These are phyloP conservation scores for Durio zibethinus DNA, from an alignment of 345 rosid genomes.

Conservation along the genomic window DNA sequence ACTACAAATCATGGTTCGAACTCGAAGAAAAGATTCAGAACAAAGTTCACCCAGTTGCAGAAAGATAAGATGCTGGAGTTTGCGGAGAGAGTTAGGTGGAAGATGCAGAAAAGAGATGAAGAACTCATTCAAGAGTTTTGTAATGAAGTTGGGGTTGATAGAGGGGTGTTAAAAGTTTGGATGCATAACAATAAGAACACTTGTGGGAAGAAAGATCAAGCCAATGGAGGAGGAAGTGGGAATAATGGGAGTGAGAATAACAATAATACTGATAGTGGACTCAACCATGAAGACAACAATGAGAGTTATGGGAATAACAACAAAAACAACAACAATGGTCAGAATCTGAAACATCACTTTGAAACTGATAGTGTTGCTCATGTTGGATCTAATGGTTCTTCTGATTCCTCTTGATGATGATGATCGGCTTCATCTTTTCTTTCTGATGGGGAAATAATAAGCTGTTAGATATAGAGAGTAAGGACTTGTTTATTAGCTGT, in stretches of 20 bases:
- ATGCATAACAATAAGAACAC: slow-evolving; percentile 94
- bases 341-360: slow-evolving; percentile 32
- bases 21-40: slow-evolving; percentile 56
- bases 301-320: slow-evolving; percentile 2
- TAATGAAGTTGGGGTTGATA: slow-evolving; percentile 65
- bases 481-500: slow-evolving; percentile 19
- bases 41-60: slow-evolving; percentile 66
- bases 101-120: slow-evolving; percentile 76
- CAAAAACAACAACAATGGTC: slow-evolving; percentile 11
- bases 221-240: slow-evolving; percentile 9
- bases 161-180: slow-evolving; percentile 79
- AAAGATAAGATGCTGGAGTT: slow-evolving; percentile 69
- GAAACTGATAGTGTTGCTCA: slow-evolving; percentile 29
- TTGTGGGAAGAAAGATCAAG: slow-evolving; percentile 35
- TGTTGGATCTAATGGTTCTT: slow-evolving; percentile 43
- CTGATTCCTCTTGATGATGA: slow-evolving; percentile 37
- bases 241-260: not conserved
- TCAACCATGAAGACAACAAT: slow-evolving; percentile 11
- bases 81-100: slow-evolving; percentile 80
- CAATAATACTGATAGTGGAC: not conserved
- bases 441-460: slow-evolving; percentile 23
- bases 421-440: slow-evolving; percentile 12
- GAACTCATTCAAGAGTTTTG: slow-evolving; percentile 61
- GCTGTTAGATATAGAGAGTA: slow-evolving; percentile 28
- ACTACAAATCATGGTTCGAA: slow-evolving; percentile 11